phyloP scores from a whole-genome alignment of 1,284 basidiomycete genomes.

The Irpex sp. region DNA sequence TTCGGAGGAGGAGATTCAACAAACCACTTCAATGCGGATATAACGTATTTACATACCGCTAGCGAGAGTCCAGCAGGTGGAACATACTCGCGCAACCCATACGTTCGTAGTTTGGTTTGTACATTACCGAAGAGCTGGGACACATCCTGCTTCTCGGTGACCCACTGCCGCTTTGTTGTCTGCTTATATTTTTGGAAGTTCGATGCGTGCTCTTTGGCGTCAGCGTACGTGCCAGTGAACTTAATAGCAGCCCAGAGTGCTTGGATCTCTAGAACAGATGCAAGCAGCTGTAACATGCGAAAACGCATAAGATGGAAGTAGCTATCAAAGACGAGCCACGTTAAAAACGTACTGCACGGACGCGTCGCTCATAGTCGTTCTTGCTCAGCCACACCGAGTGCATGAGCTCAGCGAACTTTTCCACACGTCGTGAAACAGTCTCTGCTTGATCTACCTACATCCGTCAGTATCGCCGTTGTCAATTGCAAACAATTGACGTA shows the following conservation, averaged over 20 bases:
- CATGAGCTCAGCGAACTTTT: constrained; percentile 96
- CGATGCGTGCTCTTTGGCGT: constrained; percentile 75
- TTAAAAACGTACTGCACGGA: constrained; percentile 51
- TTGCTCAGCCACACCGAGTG: constrained; percentile 81
- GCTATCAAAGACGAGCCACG: not conserved
- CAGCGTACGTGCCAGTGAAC: constrained; percentile 74
- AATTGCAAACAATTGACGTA: constrained; percentile 30
- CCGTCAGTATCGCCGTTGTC: not conserved
- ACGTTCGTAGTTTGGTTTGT: constrained; percentile 92
- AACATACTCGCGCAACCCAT: constrained; percentile 80
- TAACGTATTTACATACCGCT: constrained; percentile 35
- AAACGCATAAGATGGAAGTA: not conserved
- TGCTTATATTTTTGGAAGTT: constrained; percentile 84
- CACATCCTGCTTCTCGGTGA: constrained; percentile 87
- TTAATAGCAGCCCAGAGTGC: constrained; percentile 58
- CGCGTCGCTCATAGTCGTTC: constrained; percentile 94
- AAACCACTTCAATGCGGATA: not conserved
- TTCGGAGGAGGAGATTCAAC: not conserved
- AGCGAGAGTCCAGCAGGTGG: constrained; percentile 73
- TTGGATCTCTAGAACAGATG: constrained; percentile 60
- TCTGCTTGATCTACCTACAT: constrained; percentile 80
- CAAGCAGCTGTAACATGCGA: constrained; percentile 52
- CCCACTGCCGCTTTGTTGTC: constrained; percentile 83
- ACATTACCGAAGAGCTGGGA: constrained; percentile 90
- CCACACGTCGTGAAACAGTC: constrained; percentile 89